A percentile compares a stretch with the other conserved stretches of the same genome.
Evolutionary conservation across 305 asterid genomes (phyloP).

Genomic region (Fraxinus albicans): DNA sequence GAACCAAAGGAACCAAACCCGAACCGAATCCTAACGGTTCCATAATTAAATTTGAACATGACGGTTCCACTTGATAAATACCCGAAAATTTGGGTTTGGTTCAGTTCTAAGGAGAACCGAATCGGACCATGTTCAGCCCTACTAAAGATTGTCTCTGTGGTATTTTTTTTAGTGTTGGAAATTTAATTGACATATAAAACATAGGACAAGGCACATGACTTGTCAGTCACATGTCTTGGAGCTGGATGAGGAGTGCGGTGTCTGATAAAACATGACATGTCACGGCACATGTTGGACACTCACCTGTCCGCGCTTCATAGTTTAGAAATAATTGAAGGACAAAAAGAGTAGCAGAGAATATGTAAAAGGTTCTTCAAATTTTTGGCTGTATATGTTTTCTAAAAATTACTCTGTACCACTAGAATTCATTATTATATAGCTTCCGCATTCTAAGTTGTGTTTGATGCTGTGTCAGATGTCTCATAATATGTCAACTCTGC

Average conservation of each 20-base stretch:
- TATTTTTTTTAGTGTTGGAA: not conserved
- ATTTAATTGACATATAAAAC: not conserved
- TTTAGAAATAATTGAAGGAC: not conserved
- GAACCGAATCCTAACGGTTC: not conserved
- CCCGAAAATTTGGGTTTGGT: not conserved
- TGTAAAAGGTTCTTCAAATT: not conserved
- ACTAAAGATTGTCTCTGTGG: not conserved
- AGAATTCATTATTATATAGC: not conserved
- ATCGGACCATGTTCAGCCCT: not conserved
- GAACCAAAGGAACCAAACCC: not conserved
- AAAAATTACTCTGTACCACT: not conserved
- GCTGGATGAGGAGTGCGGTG: not conserved
- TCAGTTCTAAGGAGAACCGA: too few species aligned
- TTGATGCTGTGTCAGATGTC: not conserved
- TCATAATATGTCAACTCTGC: not conserved
- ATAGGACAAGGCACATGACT: not conserved
- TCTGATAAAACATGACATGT: not conserved
- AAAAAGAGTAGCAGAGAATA: not conserved
- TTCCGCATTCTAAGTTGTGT: not conserved
- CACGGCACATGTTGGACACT: not conserved
- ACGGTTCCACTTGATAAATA: not conserved
- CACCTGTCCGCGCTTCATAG: not conserved
- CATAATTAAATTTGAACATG: not conserved
- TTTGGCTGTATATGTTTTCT: not conserved
- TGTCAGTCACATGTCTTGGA: not conserved